Percentiles rank a stretch among this genome's conserved stretches.
Conservation (phyloP, 208 protist species). For the Phytomonas francai region DNA sequence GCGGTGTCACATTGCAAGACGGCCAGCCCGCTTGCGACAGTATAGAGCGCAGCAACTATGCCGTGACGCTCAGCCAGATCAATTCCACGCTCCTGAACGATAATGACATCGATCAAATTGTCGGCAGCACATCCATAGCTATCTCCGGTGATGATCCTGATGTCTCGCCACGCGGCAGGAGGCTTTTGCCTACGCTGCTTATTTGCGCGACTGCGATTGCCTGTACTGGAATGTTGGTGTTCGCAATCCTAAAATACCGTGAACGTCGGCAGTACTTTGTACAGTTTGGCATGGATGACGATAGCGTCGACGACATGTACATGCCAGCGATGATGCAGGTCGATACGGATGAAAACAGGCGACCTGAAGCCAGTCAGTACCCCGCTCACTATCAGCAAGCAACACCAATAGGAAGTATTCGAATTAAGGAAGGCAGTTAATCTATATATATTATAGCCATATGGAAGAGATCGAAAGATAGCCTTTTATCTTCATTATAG, state of each 20-base stretch:
- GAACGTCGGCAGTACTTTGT: constrained; percentile 68
- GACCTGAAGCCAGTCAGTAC: background rate
- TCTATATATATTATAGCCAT: background rate
- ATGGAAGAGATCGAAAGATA: background rate
- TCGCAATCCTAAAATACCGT: constrained; percentile 52
- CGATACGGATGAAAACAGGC: background rate
- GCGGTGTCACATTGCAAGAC: background rate
- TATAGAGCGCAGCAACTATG: constrained; percentile 42
- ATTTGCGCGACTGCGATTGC: constrained; percentile 23
- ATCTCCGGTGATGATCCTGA: constrained; percentile 30
- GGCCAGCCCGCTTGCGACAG: constrained; percentile 20
- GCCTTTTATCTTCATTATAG: background rate
- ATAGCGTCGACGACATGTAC: constrained; percentile 82
- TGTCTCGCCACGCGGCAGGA: background rate
- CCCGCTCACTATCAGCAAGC: background rate
- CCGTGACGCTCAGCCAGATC: constrained; percentile 13
- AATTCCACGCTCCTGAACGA: constrained; percentile 9
- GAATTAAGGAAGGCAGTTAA: background rate
- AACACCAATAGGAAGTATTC: background rate
- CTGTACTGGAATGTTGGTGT: constrained; percentile 23
- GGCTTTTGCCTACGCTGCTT: constrained; percentile 15
- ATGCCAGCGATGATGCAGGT: constrained; percentile 5
- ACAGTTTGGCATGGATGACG: constrained; percentile 66
- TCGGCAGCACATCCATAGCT: constrained; percentile 26
- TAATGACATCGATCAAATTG: constrained; percentile 17